phyloP scores from a whole-genome alignment of 768 basidiomycete genomes.

The Kwoniella heveanensis region DNA sequence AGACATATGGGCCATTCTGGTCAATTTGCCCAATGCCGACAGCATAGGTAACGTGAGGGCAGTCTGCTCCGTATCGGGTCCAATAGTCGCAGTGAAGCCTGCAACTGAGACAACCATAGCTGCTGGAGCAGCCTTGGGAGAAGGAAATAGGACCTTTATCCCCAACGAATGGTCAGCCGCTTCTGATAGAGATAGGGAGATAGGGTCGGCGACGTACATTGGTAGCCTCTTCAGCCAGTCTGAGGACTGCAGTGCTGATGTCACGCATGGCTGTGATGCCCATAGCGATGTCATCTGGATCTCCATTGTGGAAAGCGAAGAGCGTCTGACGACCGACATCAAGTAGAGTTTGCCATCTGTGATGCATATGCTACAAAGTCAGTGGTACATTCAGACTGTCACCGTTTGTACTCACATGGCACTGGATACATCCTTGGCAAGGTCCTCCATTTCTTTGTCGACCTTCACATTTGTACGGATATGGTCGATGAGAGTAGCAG shows the following conservation, averaged over 20 bases:
- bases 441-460: neutral
- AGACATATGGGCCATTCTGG: conserved; percentile 15
- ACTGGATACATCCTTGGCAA: neutral
- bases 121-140: conserved; percentile 14
- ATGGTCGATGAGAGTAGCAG: conserved; percentile 11
- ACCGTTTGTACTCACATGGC: conserved; percentile 23
- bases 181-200: too few relatives aligned
- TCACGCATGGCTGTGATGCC: conserved; percentile 24
- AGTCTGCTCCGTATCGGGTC: conserved; percentile 27
- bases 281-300: conserved; percentile 24
- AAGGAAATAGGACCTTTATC: conserved; percentile 11
- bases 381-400: neutral
- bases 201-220: too few relatives aligned
- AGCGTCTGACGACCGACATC: conserved; percentile 38
- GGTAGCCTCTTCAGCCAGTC: conserved; percentile 14
- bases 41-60: conserved; percentile 13
- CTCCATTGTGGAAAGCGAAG: conserved; percentile 34
- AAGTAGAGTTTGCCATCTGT: conserved; percentile 38
- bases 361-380: neutral
- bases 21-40: conserved; percentile 18
- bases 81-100: conserved; percentile 9
- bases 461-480: neutral
- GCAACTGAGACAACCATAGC: conserved; percentile 21
- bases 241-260: conserved; percentile 8
- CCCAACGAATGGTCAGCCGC: too few relatives aligned